A percentile compares a stretch with the other conserved stretches of the same genome.
Conservation (phyloP, 805 yeast genomes). For the Hanseniaspora pseudoguilliermondii region DNA sequence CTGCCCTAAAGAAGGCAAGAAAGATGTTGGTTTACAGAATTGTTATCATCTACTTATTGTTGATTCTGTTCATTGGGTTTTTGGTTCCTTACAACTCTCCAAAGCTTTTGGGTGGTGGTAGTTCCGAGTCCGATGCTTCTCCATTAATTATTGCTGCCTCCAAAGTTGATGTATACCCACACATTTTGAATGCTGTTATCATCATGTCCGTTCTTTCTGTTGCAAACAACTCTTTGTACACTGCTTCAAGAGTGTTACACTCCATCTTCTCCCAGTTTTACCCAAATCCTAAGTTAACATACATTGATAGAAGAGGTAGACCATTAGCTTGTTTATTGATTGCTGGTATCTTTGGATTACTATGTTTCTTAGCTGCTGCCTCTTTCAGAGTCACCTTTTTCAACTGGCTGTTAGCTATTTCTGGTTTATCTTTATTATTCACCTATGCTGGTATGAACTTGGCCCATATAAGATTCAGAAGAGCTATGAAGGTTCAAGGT, state of each 20-base stretch:
- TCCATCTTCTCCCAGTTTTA: constrained; percentile 18
- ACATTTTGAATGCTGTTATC: constrained; percentile 65
- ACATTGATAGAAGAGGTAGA: constrained; percentile 47
- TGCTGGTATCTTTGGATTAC: constrained; percentile 43
- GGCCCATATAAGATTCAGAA: constrained; percentile 46
- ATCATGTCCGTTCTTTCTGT: constrained; percentile 69
- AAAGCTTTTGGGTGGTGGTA: constrained; percentile 30
- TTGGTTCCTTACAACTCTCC: constrained; percentile 41
- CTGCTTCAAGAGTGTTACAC: constrained; percentile 63
- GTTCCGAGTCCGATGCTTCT: constrained; percentile 33
- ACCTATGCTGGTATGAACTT: constrained; percentile 51
- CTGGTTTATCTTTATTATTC: constrained; percentile 49
- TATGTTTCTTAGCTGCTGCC: constrained; percentile 58
- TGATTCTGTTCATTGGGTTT: constrained; percentile 44
- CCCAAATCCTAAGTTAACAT: constrained; percentile 38
- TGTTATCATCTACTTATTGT: constrained; percentile 38
- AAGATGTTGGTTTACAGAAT: constrained; percentile 44
- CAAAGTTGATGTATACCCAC: constrained; percentile 54
- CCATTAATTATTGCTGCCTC: constrained; percentile 36
- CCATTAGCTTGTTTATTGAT: constrained; percentile 46
- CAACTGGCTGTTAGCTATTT: constrained; percentile 50
- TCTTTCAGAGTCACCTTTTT: constrained; percentile 45
- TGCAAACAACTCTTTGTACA: constrained; percentile 65
- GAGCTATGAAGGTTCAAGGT: constrained; percentile 45
- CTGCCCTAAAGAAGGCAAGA: constrained; percentile 40